These are phyloP conservation scores for Blastomyces silverae DNA, from an alignment of 2,329 filamentous ascomycete species.

Conservation along the genomic window DNA sequence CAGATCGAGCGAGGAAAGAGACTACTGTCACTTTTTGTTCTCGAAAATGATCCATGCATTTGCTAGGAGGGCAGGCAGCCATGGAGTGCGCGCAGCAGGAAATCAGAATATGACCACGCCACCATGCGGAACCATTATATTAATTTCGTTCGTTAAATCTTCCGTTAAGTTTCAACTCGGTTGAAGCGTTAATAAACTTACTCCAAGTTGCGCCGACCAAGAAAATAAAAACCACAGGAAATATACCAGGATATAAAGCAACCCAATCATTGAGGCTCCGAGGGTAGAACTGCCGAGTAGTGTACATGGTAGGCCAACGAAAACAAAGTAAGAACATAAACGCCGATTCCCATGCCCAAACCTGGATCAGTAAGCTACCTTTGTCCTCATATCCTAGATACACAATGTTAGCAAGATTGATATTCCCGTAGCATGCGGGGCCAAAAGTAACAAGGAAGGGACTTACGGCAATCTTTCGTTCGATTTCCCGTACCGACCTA, in stretches of 20 bases:
- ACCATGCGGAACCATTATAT: neutral
- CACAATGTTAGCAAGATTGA: conserved; percentile 21
- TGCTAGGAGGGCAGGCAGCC: neutral
- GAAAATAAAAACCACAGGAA: neutral
- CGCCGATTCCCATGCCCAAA: conserved; percentile 4
- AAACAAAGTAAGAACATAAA: conserved; percentile 12
- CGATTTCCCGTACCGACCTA: conserved; percentile 83
- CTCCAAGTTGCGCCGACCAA: conserved; percentile 10
- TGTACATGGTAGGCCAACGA: conserved; percentile 10
- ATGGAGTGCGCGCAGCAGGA: neutral
- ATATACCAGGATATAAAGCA: neutral
- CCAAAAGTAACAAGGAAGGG: neutral
- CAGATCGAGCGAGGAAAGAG: conserved; percentile 49
- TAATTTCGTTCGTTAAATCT: conserved; percentile 1
- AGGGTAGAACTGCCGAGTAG: conserved; percentile 1
- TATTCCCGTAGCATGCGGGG: neutral
- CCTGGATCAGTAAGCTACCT: conserved; percentile 47
- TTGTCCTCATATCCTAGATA: conserved; percentile 50
- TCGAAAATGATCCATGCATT: neutral
- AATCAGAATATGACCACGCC: neutral
- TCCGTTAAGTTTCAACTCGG: conserved; percentile 5
- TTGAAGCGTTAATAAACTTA: neutral
- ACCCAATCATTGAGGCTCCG: neutral
- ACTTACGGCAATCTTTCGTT: conserved; percentile 79
- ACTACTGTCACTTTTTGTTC: conserved; percentile 25